Conservation (phyloP, 352 stramenopile species). For the Phytopythium aichiense region DNA sequence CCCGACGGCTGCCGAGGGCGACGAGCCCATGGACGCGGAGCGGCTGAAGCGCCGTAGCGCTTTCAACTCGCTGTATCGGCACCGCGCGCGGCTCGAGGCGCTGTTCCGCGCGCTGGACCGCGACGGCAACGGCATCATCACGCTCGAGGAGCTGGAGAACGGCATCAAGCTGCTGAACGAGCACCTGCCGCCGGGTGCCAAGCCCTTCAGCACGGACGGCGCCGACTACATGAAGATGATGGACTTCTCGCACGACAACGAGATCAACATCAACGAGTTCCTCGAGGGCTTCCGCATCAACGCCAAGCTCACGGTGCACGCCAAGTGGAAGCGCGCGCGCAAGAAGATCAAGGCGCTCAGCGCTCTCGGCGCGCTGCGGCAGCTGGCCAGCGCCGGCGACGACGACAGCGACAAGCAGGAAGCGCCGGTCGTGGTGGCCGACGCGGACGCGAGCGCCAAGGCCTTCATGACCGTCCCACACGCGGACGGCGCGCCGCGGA, state of each 20-base stretch:
- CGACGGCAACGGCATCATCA: constrained; percentile 81
- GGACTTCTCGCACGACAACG: constrained; percentile 81
- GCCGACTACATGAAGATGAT: constrained; percentile 84
- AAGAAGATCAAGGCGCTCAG: constrained; percentile 87
- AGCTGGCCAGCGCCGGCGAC: constrained; percentile 14
- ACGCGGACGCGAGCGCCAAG: constrained; percentile 27
- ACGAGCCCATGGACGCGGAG: constrained; percentile 28
- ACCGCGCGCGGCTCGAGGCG: constrained; percentile 74
- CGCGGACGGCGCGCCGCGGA: constrained; percentile 29
- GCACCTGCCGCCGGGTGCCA: constrained; percentile 59
- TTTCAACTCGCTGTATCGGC: constrained; percentile 83
- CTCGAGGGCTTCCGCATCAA: constrained; percentile 88
- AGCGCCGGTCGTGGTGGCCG: constrained; percentile 11
- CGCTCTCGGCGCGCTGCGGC: constrained; percentile 56
- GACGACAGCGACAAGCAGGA: constrained; percentile 11
- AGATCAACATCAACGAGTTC: constrained; percentile 91
- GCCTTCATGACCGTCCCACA: constrained; percentile 25
- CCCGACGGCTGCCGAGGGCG: constrained; percentile 13
- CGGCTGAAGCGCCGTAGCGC: constrained; percentile 50
- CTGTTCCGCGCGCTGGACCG: constrained; percentile 81
- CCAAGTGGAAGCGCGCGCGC: constrained; percentile 83
- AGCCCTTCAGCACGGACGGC: constrained; percentile 66
- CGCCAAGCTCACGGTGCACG: constrained; percentile 78
- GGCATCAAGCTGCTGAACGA: constrained; percentile 81
- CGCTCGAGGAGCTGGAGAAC: constrained; percentile 73